These are phyloP conservation scores for Pulveroboletus sp. DNA, from an alignment of 768 basidiomycete species.

Conservation along the genomic window DNA sequence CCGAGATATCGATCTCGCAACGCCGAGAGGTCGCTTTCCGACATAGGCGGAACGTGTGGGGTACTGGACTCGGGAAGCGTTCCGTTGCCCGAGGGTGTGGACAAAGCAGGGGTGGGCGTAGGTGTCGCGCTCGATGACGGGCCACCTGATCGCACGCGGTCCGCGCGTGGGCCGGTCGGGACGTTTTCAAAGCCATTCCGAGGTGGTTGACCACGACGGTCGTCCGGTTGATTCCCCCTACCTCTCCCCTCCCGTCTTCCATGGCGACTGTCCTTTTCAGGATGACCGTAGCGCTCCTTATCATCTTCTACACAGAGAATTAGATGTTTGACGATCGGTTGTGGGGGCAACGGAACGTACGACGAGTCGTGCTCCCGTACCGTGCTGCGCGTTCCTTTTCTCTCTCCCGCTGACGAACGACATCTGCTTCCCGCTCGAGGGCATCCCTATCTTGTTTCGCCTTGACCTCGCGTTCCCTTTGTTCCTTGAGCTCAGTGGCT, in stretches of 20 bases:
- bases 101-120: constrained; percentile 54
- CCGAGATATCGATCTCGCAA: constrained; percentile 94
- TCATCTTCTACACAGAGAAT: constrained; percentile 42
- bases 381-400: constrained; percentile 32
- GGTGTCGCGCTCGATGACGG: constrained; percentile 38
- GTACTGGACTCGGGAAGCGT: constrained; percentile 37
- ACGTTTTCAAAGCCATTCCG: constrained; percentile 59
- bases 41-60: constrained; percentile 60
- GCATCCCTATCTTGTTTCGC: constrained; percentile 57
- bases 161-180: constrained; percentile 83
- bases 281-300: constrained; percentile 42
- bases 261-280: constrained; percentile 47
- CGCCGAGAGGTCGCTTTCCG: constrained; percentile 72
- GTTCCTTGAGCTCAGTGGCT: constrained; percentile 72
- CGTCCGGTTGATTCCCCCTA: constrained; percentile 36
- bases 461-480: constrained; percentile 63
- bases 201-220: constrained; percentile 35
- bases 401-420: constrained; percentile 51
- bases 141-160: constrained; percentile 45
- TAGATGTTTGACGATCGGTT: not conserved
- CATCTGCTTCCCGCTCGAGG: constrained; percentile 75
- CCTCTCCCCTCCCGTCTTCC: constrained; percentile 38
- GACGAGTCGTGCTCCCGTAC: constrained; percentile 39
- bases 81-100: constrained; percentile 25
- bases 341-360: constrained; percentile 15